Base-by-base conservation (phyloP, 148 eudicot species). In the Rheum nobile region DNA sequence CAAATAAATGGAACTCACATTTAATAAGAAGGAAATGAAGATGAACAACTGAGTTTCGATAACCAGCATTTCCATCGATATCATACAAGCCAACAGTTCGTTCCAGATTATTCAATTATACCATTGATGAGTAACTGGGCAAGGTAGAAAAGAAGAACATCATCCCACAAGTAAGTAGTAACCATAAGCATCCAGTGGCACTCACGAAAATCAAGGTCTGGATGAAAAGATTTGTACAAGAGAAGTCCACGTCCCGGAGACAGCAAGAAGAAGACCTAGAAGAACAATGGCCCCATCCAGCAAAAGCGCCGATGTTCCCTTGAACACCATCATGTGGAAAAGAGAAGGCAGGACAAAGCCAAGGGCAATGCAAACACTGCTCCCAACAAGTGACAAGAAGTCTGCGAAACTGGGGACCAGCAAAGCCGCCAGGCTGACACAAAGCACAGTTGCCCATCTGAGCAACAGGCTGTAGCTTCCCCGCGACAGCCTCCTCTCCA, bases 321-420 rank as follows among this genome's bases (percentile, higher is more conserved):
- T 92, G 77, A 82, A 86, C 14, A 77, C 88, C 47, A 86, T 28
- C 67, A 83, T 81, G 76, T 92, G 96, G 72, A 92, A 92, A 80
- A 88, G 73, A 42, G 92, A 79, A 77, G 97, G 97, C 83, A 92
- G 84, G 17, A 92, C 88, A 82, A 92, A 92, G 17, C 91, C 96
- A 69, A 92, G 75, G 9, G 80, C 84, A 77, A 83, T 76, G 59
- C 97, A 90, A 44, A 86, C 85, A 82, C 96, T 90, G 78, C 97
- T 92, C 48, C 97, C 97, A 35, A 92, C 92, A 55, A 92, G 71
- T 0, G 95, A 88, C 86, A 92, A 78, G 86, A 92, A 90, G 78
- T 90, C 97, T 4, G 96, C 83, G 44, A 92, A 92, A 73, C 88
- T 92, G 1, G 97, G 97, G 14, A 92, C 91, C 72, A 82, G 48